Percentiles rank a stretch among this genome's conserved stretches.
These are phyloP conservation scores for Backusella circina DNA, from an alignment of 192 early-diverging fungal genomes.

Conservation along the genomic window DNA sequence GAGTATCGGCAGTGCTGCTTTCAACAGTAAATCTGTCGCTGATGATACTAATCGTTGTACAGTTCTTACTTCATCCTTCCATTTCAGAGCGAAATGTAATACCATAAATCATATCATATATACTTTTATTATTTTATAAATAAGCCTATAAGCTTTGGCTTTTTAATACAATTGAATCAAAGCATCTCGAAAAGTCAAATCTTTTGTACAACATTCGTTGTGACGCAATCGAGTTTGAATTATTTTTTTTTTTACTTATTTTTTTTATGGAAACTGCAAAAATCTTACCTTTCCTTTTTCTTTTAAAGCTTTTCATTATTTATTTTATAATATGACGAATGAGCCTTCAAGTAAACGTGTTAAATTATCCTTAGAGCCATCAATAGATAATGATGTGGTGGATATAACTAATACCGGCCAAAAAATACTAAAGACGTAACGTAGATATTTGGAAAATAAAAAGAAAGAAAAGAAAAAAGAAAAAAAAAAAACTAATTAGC, in stretches of 20 bases:
- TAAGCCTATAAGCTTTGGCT: too few species aligned
- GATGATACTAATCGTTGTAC: too few species aligned
- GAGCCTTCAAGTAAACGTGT: slow-evolving; percentile 19
- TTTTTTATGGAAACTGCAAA: not conserved
- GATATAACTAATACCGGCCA: slow-evolving; percentile 33
- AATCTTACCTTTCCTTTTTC: not conserved
- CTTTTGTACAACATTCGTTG: not conserved
- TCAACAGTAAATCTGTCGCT: too few species aligned
- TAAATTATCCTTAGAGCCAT: slow-evolving; percentile 32
- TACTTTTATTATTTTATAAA: too few species aligned
- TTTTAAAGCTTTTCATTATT: not conserved
- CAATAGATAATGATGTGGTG: slow-evolving; percentile 11
- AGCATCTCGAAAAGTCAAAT: too few species aligned
- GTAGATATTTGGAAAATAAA: not conserved
- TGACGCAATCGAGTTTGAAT: slow-evolving; percentile 2
- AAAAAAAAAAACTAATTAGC: not conserved
- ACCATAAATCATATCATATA: not conserved
- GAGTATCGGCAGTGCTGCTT: too few species aligned
- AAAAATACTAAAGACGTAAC: slow-evolving; percentile 33
- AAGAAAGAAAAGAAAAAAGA: not conserved
- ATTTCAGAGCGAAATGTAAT: not conserved
- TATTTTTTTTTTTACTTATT: not conserved
- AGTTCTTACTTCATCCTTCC: too few species aligned
- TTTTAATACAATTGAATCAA: too few species aligned
- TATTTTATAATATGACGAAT: not conserved